Evolutionary conservation across 2,329 filamentous ascomycete genomes (phyloP), one percentile per base, ranked within the genome.

Genomic region (Venturia effusa): DNA sequence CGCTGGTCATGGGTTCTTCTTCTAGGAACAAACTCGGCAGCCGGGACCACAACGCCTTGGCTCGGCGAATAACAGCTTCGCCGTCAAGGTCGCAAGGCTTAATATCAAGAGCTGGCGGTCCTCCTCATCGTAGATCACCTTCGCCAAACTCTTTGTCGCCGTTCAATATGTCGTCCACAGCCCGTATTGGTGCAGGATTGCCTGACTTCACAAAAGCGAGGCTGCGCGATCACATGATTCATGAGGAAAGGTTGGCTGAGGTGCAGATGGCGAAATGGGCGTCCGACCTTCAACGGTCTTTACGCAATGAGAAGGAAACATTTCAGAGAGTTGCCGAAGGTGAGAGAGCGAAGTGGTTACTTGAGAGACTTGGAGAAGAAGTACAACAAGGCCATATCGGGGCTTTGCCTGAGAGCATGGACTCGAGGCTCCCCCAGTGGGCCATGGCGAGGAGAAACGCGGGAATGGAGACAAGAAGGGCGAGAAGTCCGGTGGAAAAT

Each of bases 211-310:
- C 72, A 2, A 66, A 74, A 7, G 68, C 73, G 8, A 79, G 84
- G 64, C 79, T 88, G 63, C 78, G 82, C 45, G 83, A 84, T 68
- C 79, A 85, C 70, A 82, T 81, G 3, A 59, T 66, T 22, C 78
- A 80, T 22, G 84, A 88, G 70, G 84, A 88, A 68, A 79, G 78
- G 7, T 75, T 86, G 51, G 84, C 85, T 15, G 84, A 88, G 67
- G 80, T 93, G n/a, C 82, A 87, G 7, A 80, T 95, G 22, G 88
- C 87, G 1, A 89, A 88, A 70, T 96, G 91, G 91, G 90, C 91
- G 0, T 83, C 85, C 8, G 89, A 94, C 69, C 79, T 96, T 0
- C 90, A 95, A 71, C 84, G 85, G 64, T 90, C 88, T 70, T 78
- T 94, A 1, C 82, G 85, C 34, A 87, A 87, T 65, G 90, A 94